Base-by-base conservation (phyloP, 257 asterid species). In the Penstemon newberryi region DNA sequence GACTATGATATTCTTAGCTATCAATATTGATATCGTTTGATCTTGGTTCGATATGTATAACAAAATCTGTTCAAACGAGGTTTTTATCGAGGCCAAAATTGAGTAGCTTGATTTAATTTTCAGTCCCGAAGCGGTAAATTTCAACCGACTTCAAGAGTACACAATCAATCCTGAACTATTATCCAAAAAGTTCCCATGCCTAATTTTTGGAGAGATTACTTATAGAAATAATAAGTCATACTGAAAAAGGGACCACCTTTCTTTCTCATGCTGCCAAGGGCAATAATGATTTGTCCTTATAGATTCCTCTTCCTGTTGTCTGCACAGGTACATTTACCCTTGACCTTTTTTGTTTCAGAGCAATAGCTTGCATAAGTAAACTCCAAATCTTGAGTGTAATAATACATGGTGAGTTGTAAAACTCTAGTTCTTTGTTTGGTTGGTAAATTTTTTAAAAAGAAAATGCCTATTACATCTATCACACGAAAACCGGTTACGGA, bases 251-350 rank as follows among this genome's bases (percentile, higher is more conserved):
- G 83, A 60, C 81, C 83, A 76, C 75, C 69, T 65, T 47, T 6
- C 18, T 25, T 25, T 5, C 75, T 60, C 60, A 25, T 65, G 71
- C 71, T 67, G 71, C 57, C 75, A 70, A 73, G 67, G 44, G 67
- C 81, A 73, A 73, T 74, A 78, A 76, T 77, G 56, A 61, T 45
- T 66, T 70, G 76, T 70, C 80, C 82, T 68, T 76, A 40, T 58
- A 67, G 81, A 78, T 76, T 82, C 86, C 73, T 72, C 25, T 19
- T 77, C 47, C 38, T 75, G 69, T 75, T 63, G 73, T 56, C 65
- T 73, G 43, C 74, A 60, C 64, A 76, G 73, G 67, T 72, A 75
- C 85, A 75, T 75, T 70, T 60, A 56, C 59, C 75, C 60, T 69
- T 73, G 54, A 76, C 69, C 66, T 52, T 75, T 71, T 59, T 41